Evolutionary conservation across 306 rosid species (phyloP), one percentile per base, ranked within the genome.

Genomic region (Mimosa pudica): DNA sequence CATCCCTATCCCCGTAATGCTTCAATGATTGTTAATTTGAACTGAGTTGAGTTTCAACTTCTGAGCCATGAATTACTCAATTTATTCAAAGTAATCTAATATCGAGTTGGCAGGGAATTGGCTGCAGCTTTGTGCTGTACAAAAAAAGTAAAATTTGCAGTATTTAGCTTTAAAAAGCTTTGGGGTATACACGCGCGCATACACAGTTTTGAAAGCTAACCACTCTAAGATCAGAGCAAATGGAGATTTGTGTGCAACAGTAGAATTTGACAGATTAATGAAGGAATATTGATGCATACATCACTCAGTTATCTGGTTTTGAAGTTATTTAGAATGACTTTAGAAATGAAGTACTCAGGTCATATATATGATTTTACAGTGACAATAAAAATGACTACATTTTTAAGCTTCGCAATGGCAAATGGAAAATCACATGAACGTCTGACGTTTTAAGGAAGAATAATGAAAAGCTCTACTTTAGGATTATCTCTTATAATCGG

Each of bases 401-500:
- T 63, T 84, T 11, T 68, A 69, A 78, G 67, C 69, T 60, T 16
- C 8, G 11, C 72, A 44, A 75, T 20, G 76, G n/a, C 57, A 8
- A 47, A 76, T 58, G 79, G 44, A 38, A 12, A 47, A 76, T 55
- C 55, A 49, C 41, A 66, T 65, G 45, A 69, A 32, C 73, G 74
- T 49, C 51, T 77, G 75, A 8, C 74, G 35, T 78, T 44, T 63
- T 46, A 69, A 81, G 73, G 65, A 71, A 70, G 73, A 72, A 48
- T 77, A 20, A 48, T 24, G 33, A 0, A 48, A 61, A 79, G 51
- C 75, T 10, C 67, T 60, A 7, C 38, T 69, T 44, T 16, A 41
- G 17, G 18, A 1, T 52, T 14, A 58, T 61, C 76, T 70, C 76
- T 70, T 62, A 24, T 63, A 8, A 3, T 24, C 1, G 30, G 30